Percentiles rank a stretch among this genome's conserved stretches.
Conservation (phyloP, 345 rosid species). For the Citrus australasica region DNA sequence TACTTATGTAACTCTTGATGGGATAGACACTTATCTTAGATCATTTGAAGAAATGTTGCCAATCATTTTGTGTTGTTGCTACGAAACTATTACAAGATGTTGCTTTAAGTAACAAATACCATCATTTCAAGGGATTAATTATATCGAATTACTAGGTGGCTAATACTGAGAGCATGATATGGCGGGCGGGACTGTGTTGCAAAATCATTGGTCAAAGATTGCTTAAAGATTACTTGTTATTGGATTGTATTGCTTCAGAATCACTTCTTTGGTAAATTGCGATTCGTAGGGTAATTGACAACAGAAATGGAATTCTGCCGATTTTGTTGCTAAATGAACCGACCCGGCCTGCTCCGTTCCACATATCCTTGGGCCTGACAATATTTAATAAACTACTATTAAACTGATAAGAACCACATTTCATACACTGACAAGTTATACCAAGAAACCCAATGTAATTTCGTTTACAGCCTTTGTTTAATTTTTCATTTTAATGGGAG, state of each 20-base stretch:
- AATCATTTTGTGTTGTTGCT: not conserved
- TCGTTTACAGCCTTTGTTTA: too few relatives aligned
- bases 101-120: not conserved
- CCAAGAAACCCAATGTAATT: too few relatives aligned
- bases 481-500: too few relatives aligned
- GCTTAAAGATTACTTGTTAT: not conserved
- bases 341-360: too few relatives aligned
- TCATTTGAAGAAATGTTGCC: not conserved
- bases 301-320: not conserved
- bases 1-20: not conserved
- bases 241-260: not conserved
- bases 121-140: not conserved
- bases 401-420: too few relatives aligned
- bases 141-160: not conserved
- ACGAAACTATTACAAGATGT: not conserved
- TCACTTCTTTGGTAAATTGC: not conserved
- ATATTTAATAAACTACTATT: too few relatives aligned
- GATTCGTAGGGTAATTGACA: not conserved
- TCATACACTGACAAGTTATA: too few relatives aligned
- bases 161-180: not conserved
- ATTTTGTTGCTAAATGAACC: not conserved
- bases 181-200: not conserved
- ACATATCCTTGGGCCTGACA: too few relatives aligned
- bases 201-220: not conserved
- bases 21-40: not conserved